These are phyloP conservation scores for Neopestalotiopsis rosae DNA, from an alignment of 2,329 filamentous ascomycete genomes.

Conservation along the genomic window DNA sequence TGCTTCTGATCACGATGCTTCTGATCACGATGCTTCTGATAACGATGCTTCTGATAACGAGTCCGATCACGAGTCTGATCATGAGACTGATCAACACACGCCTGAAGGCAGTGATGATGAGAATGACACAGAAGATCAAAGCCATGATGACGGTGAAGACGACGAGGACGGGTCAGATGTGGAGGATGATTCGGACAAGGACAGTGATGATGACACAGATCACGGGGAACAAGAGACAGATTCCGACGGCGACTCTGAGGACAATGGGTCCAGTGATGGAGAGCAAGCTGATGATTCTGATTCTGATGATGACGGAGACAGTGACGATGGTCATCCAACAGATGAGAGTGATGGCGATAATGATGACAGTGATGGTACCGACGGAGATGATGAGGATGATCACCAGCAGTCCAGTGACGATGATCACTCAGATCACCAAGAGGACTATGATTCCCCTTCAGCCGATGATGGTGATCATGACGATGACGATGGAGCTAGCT, in stretches of 20 bases:
- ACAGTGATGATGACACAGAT: neutral
- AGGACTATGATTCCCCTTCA: neutral
- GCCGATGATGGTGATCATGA: neutral
- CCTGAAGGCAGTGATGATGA: neutral
- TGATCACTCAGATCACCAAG: neutral
- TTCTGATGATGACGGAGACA: neutral
- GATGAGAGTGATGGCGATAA: neutral
- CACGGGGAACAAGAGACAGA: neutral
- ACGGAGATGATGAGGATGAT: neutral
- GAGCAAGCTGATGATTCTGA: neutral
- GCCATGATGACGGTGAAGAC: neutral
- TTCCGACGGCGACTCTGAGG: neutral
- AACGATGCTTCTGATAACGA: too few relatives aligned
- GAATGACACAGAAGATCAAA: neutral
- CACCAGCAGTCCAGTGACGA: neutral
- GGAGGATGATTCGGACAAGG: neutral
- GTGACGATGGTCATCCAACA: neutral
- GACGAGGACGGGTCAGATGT: neutral
- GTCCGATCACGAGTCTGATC: too few relatives aligned
- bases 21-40: too few relatives aligned
- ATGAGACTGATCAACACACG: neutral
- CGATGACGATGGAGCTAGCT: neutral
- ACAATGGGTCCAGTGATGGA: neutral
- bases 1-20: too few relatives aligned
- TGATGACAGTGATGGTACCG: neutral